These are phyloP conservation scores for Amaranthus palmeri DNA, from an alignment of 148 eudicot genomes.

Conservation along the genomic window DNA sequence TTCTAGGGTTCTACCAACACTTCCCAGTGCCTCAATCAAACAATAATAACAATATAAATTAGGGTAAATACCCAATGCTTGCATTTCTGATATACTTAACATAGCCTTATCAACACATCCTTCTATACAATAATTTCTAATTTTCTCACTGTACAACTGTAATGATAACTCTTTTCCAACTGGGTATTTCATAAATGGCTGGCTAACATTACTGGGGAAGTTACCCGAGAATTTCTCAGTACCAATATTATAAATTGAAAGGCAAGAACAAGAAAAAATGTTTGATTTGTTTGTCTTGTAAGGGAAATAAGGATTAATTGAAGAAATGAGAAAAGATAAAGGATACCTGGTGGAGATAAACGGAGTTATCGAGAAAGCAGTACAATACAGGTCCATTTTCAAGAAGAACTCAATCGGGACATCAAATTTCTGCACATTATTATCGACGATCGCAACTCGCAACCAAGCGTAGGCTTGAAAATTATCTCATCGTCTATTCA, in stretches of 20 bases:
- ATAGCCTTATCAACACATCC: constrained; percentile 58
- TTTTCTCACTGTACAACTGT: constrained; percentile 38
- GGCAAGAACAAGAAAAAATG: constrained; percentile 5
- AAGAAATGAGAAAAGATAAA: constrained; percentile 15
- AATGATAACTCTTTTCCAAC: constrained; percentile 49
- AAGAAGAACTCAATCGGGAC: not conserved
- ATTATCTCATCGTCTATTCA: too few relatives aligned
- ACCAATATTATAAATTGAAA: constrained; percentile 8
- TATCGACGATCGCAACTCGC: too few relatives aligned
- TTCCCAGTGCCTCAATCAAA: constrained; percentile 53
- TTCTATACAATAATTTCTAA: constrained; percentile 37
- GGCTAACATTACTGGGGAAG: constrained; percentile 7
- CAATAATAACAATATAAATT: constrained; percentile 41
- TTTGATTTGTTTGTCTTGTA: not conserved
- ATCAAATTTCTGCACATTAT: too few relatives aligned
- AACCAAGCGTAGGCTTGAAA: too few relatives aligned
- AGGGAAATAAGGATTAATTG: constrained; percentile 17
- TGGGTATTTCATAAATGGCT: constrained; percentile 19
- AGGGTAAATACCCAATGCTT: constrained; percentile 52
- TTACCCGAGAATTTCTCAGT: not conserved
- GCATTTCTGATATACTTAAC: constrained; percentile 58
- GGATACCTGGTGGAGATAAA: constrained; percentile 18
- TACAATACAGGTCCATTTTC: constrained; percentile 8
- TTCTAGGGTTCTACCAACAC: constrained; percentile 67
- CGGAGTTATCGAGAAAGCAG: constrained; percentile 4